Percentiles rank a stretch among this genome's conserved stretches.
phyloP scores from a whole-genome alignment of 257 asterid species.

The Solanum corneliomulleri region DNA sequence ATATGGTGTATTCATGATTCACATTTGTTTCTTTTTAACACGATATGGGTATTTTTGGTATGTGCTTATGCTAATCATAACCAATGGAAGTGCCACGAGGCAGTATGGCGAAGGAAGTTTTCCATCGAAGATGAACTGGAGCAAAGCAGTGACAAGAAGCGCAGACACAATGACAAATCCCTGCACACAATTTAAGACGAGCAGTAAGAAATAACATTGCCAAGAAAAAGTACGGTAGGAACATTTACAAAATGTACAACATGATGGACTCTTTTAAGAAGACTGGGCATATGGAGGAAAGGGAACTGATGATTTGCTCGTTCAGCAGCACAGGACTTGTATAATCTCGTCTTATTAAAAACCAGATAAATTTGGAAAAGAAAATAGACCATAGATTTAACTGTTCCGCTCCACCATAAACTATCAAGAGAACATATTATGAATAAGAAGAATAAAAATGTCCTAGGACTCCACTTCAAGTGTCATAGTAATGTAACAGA shows the following conservation, averaged over 20 bases:
- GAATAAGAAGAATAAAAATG: neutral
- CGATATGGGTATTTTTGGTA: conserved; percentile 88
- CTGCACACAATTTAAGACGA: conserved; percentile 25
- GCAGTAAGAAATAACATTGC: neutral
- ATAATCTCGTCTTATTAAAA: neutral
- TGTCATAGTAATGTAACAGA: neutral
- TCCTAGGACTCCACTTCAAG: neutral
- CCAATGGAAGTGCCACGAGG: conserved; percentile 81
- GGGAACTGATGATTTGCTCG: neutral
- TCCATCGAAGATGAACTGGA: conserved; percentile 76
- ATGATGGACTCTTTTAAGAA: neutral
- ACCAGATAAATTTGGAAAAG: neutral
- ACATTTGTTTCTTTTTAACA: conserved; percentile 48
- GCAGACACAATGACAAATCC: conserved; percentile 96
- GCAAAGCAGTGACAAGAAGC: conserved; percentile 79
- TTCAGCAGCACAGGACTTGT: neutral
- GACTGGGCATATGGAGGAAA: neutral
- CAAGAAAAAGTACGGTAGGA: neutral
- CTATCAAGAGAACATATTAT: neutral
- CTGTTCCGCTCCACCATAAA: neutral
- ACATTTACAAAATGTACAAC: neutral
- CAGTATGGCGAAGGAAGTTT: conserved; percentile 78
- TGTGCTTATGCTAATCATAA: conserved; percentile 58
- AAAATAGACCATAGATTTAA: neutral
- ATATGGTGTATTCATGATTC: conserved; percentile 4